A percentile compares a stretch with the other conserved stretches of the same genome.
phyloP scores from a whole-genome alignment of 345 rosid species.

The Brassica incana region DNA sequence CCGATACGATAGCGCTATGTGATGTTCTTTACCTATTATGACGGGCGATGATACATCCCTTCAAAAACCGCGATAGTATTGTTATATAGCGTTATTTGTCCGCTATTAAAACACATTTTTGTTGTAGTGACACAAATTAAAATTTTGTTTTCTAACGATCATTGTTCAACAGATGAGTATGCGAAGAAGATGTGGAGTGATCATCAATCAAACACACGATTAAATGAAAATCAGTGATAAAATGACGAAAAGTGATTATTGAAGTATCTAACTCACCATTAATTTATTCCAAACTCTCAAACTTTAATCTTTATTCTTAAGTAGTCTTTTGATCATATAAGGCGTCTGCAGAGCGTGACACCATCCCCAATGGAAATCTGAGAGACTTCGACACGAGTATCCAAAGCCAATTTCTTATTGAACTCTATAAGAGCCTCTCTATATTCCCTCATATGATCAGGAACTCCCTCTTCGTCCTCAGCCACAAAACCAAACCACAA shows the following conservation, averaged over 20 bases:
- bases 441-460: constrained; percentile 7
- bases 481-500: constrained; percentile 50
- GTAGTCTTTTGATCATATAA: constrained; percentile 2
- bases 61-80: too few relatives aligned
- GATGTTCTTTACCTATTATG: too few relatives aligned
- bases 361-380: constrained; percentile 63
- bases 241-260: background rate
- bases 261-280: background rate
- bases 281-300: background rate
- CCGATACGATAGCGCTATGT: too few relatives aligned
- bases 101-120: too few relatives aligned
- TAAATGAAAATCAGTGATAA: background rate
- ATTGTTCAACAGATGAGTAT: background rate
- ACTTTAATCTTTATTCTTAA: background rate
- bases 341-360: constrained; percentile 48
- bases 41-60: too few relatives aligned
- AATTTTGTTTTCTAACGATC: background rate
- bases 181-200: background rate
- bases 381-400: constrained; percentile 47
- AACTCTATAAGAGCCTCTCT: constrained; percentile 40
- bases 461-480: constrained; percentile 39
- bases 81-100: too few relatives aligned
- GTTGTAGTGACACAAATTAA: too few relatives aligned
- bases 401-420: constrained; percentile 43
- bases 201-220: background rate